Evolutionary conservation across 1,284 basidiomycete genomes (phyloP), one percentile per base, ranked within the genome.

Genomic region (Cutaneotrichosporon sp.): DNA sequence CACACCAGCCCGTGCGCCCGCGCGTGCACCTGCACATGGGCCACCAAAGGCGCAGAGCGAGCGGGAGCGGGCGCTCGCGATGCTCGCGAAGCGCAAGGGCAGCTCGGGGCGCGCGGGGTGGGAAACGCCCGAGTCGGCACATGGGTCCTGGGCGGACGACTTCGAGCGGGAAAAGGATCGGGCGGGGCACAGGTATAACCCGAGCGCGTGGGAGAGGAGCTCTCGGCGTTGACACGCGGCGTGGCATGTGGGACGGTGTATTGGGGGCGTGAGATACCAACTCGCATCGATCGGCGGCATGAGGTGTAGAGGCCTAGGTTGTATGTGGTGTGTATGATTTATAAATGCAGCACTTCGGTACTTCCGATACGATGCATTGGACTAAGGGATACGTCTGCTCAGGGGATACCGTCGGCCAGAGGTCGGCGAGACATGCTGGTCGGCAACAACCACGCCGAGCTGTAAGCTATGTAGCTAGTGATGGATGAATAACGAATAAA

Each of bases 61-160:
- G 58, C 65, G 78, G 10, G 68, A 79, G 27, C 62, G 80, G 14
- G 80, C 80, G 2, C 59, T 78, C 10, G 78, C 76, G 4, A 57
- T 81, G 33, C 68, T 80, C 4, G 73, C 73, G 2, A 68, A 73
- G 58, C 64, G 65, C 16, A 66, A 74, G 43, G 63, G 64, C 10
- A 50, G 27, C 3, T 33, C 38, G 10, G 38, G 51, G 9, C 36
- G 33, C 4, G 42, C 29, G 2, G 47, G 45, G 3, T 74, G 73
- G 72, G 69, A 70, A 59, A 73, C 70, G 53, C 72, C 71, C 0
- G 58, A 69, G 25, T 45, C 54, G 20, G 16, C 27, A 13, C 22
- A 45, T 46, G 42, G 54, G 25, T 55, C 54, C n/a, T 74, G 74
- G 73, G 60, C 62, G 13, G 74, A 77, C 11, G 65, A 69, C 42